Conservation (phyloP, 73 alveolate species). For the Tetrahymena borealis region DNA sequence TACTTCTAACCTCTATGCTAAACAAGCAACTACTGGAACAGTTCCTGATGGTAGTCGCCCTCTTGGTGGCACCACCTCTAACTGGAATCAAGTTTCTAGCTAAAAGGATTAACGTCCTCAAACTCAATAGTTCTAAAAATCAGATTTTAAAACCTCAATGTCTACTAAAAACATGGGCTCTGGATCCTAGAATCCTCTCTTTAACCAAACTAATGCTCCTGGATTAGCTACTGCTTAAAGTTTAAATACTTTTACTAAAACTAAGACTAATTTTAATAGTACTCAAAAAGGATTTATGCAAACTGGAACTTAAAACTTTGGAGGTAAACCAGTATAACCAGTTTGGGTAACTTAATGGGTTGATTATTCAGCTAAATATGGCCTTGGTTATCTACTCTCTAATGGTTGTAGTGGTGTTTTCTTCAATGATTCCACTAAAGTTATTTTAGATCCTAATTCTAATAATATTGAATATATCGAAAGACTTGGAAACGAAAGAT, state of each 20-base stretch:
- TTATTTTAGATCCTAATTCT: conserved; percentile 39
- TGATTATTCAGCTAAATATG: conserved; percentile 69
- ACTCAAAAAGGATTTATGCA: not conserved
- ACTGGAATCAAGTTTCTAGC: not conserved
- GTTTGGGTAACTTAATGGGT: conserved; percentile 66
- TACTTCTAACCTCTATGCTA: not conserved
- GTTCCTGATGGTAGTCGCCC: not conserved
- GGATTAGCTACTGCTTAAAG: not conserved
- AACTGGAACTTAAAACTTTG: not conserved
- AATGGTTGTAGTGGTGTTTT: conserved; percentile 62
- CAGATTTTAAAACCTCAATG: not conserved
- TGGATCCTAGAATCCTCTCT: not conserved
- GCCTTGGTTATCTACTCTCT: conserved; percentile 58
- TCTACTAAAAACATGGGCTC: not conserved
- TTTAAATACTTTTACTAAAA: not conserved
- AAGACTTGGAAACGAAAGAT: conserved; percentile 35
- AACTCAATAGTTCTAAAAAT: not conserved
- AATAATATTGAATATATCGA: conserved; percentile 32
- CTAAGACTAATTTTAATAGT: not conserved
- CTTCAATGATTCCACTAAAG: conserved; percentile 68
- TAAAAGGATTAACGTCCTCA: not conserved
- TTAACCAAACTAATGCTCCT: not conserved
- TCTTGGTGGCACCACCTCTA: not conserved
- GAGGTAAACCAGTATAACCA: not conserved
- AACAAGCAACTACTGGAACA: not conserved